Evolutionary conservation across 2,329 filamentous ascomycete species (phyloP), one percentile per base, ranked within the genome.

Genomic region (Ilyonectria mors-panacis): DNA sequence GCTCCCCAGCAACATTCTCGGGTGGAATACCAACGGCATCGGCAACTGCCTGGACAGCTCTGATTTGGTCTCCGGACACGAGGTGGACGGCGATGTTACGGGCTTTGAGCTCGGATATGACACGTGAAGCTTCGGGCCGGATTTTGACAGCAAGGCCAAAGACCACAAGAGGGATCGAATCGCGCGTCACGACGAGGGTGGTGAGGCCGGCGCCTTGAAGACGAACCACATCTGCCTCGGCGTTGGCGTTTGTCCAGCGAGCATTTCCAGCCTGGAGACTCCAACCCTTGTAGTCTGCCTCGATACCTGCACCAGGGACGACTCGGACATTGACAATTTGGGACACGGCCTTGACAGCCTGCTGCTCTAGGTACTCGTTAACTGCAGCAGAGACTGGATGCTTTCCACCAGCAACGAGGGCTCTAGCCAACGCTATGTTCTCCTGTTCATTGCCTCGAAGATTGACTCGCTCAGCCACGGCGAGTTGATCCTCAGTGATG

Each of bases 41-140:
- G 6, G 88, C 88, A n/a, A 86, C 78, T 15, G 80, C 71, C 33
- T 83, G 74, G 6, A 89, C 87, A 1, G 86, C 84, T 6, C 78
- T 77, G 8, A 79, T 74, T 59, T 87, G 82, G 68, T 91, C 89
- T 33, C 89, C 89, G 45, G 86, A 90, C 42, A 90, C 81, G 50
- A 92, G 81, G 65, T 87, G 86, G 4, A 88, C 79, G 0, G 74
- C 68, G 28, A 92, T 85, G n/a, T 81, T 79, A 17, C 84, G 84
- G 4, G 76, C 67, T 1, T 80, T 78, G 2, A 92, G 83, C 8
- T 79, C 75, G 8, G 78, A 63, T 9, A 91, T 75, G 6, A 88
- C 83, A 0, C 69, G 54, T 0, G 66, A 60, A 5, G 88, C 84
- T 69, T 88, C 77, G 4, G 69, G 66, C 4, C 78, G 78, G 23